Evolutionary conservation across 2,329 filamentous ascomycete species (phyloP), one percentile per base, ranked within the genome.

Genomic region (Apiospora kogelbergensis): DNA sequence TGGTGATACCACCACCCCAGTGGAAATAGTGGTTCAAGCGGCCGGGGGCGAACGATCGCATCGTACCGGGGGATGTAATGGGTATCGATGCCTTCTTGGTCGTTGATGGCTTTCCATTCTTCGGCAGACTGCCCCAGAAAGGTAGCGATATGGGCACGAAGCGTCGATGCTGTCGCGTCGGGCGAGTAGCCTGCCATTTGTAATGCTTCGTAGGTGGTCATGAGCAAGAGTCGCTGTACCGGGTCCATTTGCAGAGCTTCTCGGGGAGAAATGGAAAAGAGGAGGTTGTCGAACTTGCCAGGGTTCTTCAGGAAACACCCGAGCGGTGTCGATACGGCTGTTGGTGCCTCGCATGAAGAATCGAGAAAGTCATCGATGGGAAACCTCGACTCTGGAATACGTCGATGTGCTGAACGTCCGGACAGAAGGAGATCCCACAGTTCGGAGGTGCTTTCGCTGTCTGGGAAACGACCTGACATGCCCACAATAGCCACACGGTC

Each of bases 51-150:
- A 74, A 76, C 2, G 71, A 70, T 15, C 78, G 72, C 10, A 69
- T 69, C 0, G 74, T 76, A 0, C 80, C 79, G 0, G 80, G 80
- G 76, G n/a, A 82, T 77, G 64, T 74, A 80, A 68, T 82, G 81
- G 0, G 78, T 81, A 64, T 75, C 75, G 37, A 91, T 85, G 48
- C 70, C 72, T 41, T 73, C 68, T 48, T 71, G 72, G 3, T 70
- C 70, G 17, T 70, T 72, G 1, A 77, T 81, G 42, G 79, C 68
- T 7, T 82, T 77, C 70, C 84, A 83, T 30, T 82, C 79, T 4
- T 72, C 73, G 0, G 70, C 71, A 33, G 74, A 75, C 17, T 75
- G 72, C 5, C 81, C 81, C 7, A 83, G 73, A 65, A 79, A 84
- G 42, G 76, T 77, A 4, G 80, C 82, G 2, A 80, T 72, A 15